Evolutionary conservation across 192 early-diverging fungal species (phyloP), one percentile per base, ranked within the genome.

Genomic region (Mortierella alpina): DNA sequence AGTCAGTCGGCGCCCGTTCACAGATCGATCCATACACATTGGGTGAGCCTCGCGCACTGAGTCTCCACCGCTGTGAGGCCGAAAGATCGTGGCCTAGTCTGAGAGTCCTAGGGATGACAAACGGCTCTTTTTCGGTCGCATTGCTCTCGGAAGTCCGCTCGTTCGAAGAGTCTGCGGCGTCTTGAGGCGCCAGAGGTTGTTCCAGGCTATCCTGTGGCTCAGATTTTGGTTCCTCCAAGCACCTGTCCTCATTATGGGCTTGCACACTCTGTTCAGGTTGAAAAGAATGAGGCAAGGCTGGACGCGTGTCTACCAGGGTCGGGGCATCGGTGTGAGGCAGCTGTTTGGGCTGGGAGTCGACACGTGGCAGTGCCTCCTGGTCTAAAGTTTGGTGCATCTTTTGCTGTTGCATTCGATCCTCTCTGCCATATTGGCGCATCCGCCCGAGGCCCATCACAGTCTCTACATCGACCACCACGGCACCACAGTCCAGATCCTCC

Each of bases 1-100:
- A 13, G 31, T 46, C 52, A 14, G 58, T 15, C 15, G 17, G 18
- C 1, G 31, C 56, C 20, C 40, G 18, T 46, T 72, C 70, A 23
- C 70, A 40, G 46, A 73, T 73, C 4, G 63, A 48, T 51, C 71
- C 71, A 48, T 56, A 56, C 14, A 73, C 71, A 23, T 58, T 17
- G 4, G 71, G 63, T 1, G 41, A 49, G 10, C 71, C 63, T 5
- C 52, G 9, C 55, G 41, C 65, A 41, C 63, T 73, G 22, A 73
- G 56, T 49, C 71, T 53, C 71, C 71, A 73, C 23, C 45, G 39
- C 9, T 57, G 70, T 46, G 61, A n/a, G 4, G 60, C 17, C 2
- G 54, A 15, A 1, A 23, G 51, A 41, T 52, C 47, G 20, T 48
- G 41, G 3, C 22, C 53, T 7, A 64, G 40, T 18, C 20, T 10